Evolutionary conservation across 2,329 filamentous ascomycete genomes (phyloP).

Genomic region (Stagonosporopsis vannaccii): DNA sequence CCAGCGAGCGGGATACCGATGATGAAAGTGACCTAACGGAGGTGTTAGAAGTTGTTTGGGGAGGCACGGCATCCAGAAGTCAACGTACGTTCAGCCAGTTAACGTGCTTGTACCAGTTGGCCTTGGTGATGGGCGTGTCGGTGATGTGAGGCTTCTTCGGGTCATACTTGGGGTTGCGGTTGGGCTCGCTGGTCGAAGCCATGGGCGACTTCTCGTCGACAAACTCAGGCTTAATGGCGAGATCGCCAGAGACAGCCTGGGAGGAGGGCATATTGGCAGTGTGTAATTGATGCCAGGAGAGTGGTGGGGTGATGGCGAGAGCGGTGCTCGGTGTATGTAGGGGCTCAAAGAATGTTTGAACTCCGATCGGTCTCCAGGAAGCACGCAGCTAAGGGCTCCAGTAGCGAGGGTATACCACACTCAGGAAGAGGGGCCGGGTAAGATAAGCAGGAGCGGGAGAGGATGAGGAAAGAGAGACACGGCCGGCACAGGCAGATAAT

Average conservation of each 20-base stretch:
- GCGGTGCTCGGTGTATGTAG: slow-evolving; percentile 24
- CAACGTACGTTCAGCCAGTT: slow-evolving; percentile 85
- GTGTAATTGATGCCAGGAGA: slow-evolving; percentile 10
- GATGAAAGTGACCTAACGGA: slow-evolving; percentile 78
- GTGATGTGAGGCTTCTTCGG: slow-evolving; percentile 85
- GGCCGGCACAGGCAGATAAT: slow-evolving; percentile 26
- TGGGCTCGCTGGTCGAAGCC: slow-evolving; percentile 60
- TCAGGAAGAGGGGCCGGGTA: slow-evolving; percentile 29
- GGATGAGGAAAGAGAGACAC: slow-evolving; percentile 21
- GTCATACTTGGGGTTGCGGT: slow-evolving; percentile 60
- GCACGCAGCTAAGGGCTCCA: slow-evolving; percentile 27
- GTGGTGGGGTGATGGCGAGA: slow-evolving; percentile 27
- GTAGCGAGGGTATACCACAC: slow-evolving; percentile 23
- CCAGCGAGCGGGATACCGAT: slow-evolving; percentile 78
- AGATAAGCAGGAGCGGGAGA: slow-evolving; percentile 20
- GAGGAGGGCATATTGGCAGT: slow-evolving; percentile 57
- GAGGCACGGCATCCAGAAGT: too few relatives aligned
- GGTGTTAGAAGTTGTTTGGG: slow-evolving; percentile 21
- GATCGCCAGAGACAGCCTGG: slow-evolving; percentile 57
- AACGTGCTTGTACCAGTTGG: slow-evolving; percentile 91
- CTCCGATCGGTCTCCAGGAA: slow-evolving; percentile 20
- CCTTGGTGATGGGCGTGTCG: slow-evolving; percentile 78
- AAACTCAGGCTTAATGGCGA: slow-evolving; percentile 59
- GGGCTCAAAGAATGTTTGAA: slow-evolving; percentile 11
- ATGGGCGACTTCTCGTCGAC: slow-evolving; percentile 55